These are phyloP conservation scores for Blastomyces emzantsi DNA, from an alignment of 2,329 filamentous ascomycete genomes.

Conservation along the genomic window DNA sequence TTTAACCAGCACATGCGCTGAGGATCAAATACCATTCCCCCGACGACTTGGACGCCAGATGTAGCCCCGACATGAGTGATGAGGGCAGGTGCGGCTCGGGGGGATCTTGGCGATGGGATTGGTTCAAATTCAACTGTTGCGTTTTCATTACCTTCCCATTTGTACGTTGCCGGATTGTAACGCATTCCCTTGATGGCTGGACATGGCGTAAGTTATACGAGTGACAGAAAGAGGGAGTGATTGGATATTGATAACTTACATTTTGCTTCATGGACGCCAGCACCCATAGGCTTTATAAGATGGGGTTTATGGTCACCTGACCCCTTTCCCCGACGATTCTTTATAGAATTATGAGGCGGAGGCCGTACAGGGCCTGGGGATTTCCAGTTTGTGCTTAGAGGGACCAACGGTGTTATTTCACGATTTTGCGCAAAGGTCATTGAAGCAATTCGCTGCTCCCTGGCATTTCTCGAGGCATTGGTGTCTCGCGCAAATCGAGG, in stretches of 20 bases:
- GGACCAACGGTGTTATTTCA: conserved; percentile 39
- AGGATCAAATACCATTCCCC: conserved; percentile 98
- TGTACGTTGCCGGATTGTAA: conserved; percentile 77
- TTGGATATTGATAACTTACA: conserved; percentile 47
- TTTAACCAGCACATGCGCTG: conserved; percentile 98
- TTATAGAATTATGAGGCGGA: conserved; percentile 41
- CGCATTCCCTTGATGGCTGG: conserved; percentile 87
- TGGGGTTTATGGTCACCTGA: conserved; percentile 57
- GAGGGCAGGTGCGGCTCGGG: conserved; percentile 52
- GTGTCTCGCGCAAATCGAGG: conserved; percentile 60
- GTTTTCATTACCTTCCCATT: conserved; percentile 97
- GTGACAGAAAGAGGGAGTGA: neutral
- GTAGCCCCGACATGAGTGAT: conserved; percentile 83
- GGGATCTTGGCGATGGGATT: conserved; percentile 35
- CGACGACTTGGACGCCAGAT: conserved; percentile 84
- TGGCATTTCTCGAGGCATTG: conserved; percentile 55
- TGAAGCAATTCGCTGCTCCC: conserved; percentile 51
- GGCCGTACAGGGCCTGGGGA: conserved; percentile 44
- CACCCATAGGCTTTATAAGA: conserved; percentile 75
- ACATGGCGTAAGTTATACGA: conserved; percentile 13
- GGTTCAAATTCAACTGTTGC: conserved; percentile 68
- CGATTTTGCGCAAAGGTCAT: conserved; percentile 30
- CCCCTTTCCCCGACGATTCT: conserved; percentile 36
- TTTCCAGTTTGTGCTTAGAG: conserved; percentile 53
- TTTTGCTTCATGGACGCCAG: conserved; percentile 64